These are phyloP conservation scores for Exophiala sp. DNA, from an alignment of 2,329 filamentous ascomycete species.

Conservation along the genomic window DNA sequence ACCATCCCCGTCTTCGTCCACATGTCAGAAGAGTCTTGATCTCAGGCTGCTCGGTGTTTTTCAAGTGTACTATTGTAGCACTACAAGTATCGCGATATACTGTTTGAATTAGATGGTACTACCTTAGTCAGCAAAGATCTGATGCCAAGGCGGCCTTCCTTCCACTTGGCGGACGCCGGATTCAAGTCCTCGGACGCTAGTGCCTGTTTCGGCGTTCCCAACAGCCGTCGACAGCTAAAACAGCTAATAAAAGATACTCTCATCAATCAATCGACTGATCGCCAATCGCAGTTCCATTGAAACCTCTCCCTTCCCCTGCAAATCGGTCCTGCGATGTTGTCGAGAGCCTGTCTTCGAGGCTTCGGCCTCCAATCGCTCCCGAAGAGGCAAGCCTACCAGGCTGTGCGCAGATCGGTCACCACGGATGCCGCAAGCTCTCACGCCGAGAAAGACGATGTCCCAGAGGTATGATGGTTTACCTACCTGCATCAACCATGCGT, in stretches of 20 bases:
- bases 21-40: too few relatives aligned
- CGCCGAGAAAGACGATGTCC: conserved; percentile 69
- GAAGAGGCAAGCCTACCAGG: conserved; percentile 42
- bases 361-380: conserved; percentile 31
- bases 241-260: conserved; percentile 6
- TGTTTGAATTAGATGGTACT: too few relatives aligned
- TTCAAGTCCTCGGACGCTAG: conserved; percentile 3
- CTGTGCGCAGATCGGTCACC: conserved; percentile 70
- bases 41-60: too few relatives aligned
- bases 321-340: conserved; percentile 23
- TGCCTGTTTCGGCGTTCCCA: conserved; percentile 20
- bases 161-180: not conserved
- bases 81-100: too few relatives aligned
- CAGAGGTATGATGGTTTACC: conserved; percentile 54
- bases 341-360: conserved; percentile 26
- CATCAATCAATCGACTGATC: conserved; percentile 3
- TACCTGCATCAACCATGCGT: not conserved
- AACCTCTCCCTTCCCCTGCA: conserved; percentile 3
- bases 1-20: too few relatives aligned
- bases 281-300: conserved; percentile 1
- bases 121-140: too few relatives aligned
- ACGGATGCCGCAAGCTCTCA: conserved; percentile 91
- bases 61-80: too few relatives aligned
- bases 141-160: not conserved
- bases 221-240: conserved; percentile 14